phyloP scores from a whole-genome alignment of 495 filamentous ascomycete genomes.

The Astrocystis sublimbata region DNA sequence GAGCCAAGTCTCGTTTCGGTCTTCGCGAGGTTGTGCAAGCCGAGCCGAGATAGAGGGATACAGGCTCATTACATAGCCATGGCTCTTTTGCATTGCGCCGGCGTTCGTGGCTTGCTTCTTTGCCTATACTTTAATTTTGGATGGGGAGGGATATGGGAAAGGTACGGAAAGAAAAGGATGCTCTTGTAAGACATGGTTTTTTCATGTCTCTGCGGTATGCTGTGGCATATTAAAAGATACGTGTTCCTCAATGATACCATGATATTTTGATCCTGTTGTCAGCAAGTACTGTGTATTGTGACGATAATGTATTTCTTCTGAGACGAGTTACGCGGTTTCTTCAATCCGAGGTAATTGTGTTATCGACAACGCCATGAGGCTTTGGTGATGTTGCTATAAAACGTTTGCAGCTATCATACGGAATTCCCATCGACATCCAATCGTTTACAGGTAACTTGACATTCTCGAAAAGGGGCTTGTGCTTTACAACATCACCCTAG shows the following conservation, averaged over 20 bases:
- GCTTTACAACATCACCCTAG: no score
- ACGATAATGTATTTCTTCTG: no score
- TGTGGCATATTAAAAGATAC: neutral
- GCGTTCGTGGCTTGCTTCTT: slow-evolving; percentile 32
- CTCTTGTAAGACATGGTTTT: neutral
- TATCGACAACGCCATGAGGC: no score
- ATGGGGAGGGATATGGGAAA: slow-evolving; percentile 2
- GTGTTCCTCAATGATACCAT: slow-evolving; percentile 1
- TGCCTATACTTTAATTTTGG: slow-evolving; percentile 13
- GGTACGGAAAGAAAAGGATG: neutral
- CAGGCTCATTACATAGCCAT: slow-evolving; percentile 1
- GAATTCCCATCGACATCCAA: no score
- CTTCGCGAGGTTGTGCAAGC: neutral
- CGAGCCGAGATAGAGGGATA: neutral
- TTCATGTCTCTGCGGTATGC: neutral
- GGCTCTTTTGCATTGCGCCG: slow-evolving; percentile 46
- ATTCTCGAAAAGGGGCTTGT: no score
- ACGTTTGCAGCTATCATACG: no score
- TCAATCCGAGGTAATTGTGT: no score
- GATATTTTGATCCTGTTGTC: neutral
- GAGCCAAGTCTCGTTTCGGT: neutral
- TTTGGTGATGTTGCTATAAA: no score
- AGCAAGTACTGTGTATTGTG: neutral
- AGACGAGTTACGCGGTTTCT: no score
- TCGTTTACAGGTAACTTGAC: no score